Evolutionary conservation across 352 stramenopile species (phyloP).

Genomic region (Peronospora tabacina): DNA sequence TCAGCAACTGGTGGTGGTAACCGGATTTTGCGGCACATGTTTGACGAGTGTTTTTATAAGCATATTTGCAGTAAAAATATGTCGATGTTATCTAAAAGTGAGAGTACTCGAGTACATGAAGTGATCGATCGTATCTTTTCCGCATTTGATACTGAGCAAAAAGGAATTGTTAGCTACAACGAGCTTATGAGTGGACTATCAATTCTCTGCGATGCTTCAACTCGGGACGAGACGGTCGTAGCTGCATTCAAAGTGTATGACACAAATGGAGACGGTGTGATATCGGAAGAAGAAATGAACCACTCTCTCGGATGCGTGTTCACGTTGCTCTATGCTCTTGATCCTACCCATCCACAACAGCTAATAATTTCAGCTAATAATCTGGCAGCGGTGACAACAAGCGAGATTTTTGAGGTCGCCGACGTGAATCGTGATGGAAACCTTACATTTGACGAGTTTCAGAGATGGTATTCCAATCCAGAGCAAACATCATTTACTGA

Average conservation of each 20-base stretch:
- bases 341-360: slow-evolving; percentile 50
- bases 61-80: slow-evolving; percentile 39
- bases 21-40: slow-evolving; percentile 54
- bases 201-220: slow-evolving; percentile 50
- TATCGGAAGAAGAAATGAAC: slow-evolving; percentile 79
- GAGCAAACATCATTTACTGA: slow-evolving; percentile 64
- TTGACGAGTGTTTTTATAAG: slow-evolving; percentile 73
- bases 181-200: slow-evolving; percentile 72
- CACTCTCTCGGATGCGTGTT: slow-evolving; percentile 84
- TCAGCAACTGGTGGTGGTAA: slow-evolving; percentile 39
- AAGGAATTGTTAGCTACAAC: slow-evolving; percentile 64
- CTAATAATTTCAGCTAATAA: slow-evolving; percentile 54
- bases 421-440: slow-evolving; percentile 81
- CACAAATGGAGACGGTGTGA: slow-evolving; percentile 71
- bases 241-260: slow-evolving; percentile 84
- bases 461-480: slow-evolving; percentile 69
- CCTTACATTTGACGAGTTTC: slow-evolving; percentile 82
- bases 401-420: slow-evolving; percentile 82
- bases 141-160: slow-evolving; percentile 68
- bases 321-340: slow-evolving; percentile 65
- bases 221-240: slow-evolving; percentile 55
- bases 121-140: slow-evolving; percentile 71
- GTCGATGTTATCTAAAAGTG: slow-evolving; percentile 25
- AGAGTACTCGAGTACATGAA: slow-evolving; percentile 56
- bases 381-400: slow-evolving; percentile 55